phyloP scores from a whole-genome alignment of 495 filamentous ascomycete species.

The Penicillium mononematosum region DNA sequence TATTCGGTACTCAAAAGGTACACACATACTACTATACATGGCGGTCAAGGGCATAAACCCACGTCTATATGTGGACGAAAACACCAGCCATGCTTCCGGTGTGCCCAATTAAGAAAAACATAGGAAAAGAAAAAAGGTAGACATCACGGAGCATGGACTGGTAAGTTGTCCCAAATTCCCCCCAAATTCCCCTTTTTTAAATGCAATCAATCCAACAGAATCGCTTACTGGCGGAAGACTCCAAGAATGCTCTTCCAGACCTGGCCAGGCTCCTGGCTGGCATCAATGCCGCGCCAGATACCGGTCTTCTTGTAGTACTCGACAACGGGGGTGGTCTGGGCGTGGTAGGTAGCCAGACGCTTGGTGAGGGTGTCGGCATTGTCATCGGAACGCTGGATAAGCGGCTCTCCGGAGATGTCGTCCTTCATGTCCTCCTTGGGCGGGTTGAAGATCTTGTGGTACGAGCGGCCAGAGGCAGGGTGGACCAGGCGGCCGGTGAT shows the following conservation, averaged over 20 bases:
- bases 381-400: slow-evolving; percentile 95
- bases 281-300: slow-evolving; percentile 95
- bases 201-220: slow-evolving; percentile 2
- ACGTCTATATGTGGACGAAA: slow-evolving; percentile 28
- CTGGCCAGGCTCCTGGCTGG: slow-evolving; percentile 90
- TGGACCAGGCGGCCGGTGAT: slow-evolving; percentile 97
- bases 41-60: slow-evolving; percentile 21
- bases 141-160: slow-evolving; percentile 14
- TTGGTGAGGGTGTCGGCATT: slow-evolving; percentile 97
- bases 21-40: slow-evolving; percentile 33
- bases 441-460: slow-evolving; percentile 99
- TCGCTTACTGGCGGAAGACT: slow-evolving; percentile 67
- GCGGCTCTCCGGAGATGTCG: slow-evolving; percentile 92
- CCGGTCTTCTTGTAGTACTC: slow-evolving; percentile 94
- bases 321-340: slow-evolving; percentile 89
- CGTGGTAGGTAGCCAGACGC: slow-evolving; percentile 88
- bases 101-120: slow-evolving; percentile 19
- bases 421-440: slow-evolving; percentile 92
- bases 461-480: slow-evolving; percentile 91
- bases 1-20: slow-evolving; percentile 26
- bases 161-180: slow-evolving; percentile 10
- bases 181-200: slow-evolving; percentile 12
- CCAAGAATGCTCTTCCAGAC: slow-evolving; percentile 91
- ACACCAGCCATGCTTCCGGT: slow-evolving; percentile 16
- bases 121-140: slow-evolving; percentile 20